These are phyloP conservation scores for Nicotiana obtusifolia DNA, from an alignment of 257 asterid species.

Conservation along the genomic window DNA sequence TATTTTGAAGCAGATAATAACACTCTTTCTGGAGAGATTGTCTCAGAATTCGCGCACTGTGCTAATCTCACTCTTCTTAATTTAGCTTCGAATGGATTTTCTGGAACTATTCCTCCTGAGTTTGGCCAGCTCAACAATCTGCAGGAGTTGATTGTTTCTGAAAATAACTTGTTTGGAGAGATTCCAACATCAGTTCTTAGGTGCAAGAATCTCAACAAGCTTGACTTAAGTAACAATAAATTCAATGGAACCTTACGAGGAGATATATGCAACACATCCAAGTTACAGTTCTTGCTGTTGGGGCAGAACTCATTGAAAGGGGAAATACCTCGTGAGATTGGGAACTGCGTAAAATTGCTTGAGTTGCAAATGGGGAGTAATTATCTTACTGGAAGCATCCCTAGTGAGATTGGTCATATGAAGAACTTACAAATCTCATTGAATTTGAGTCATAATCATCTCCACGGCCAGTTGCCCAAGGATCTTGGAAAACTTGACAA, in stretches of 20 bases:
- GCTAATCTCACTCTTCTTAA: constrained; percentile 81
- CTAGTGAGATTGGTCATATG: constrained; percentile 79
- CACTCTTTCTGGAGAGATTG: constrained; percentile 77
- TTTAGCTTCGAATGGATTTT: constrained; percentile 75
- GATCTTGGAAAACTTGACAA: constrained; percentile 89
- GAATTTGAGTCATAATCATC: constrained; percentile 80
- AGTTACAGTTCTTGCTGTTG: constrained; percentile 67
- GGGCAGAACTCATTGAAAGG: constrained; percentile 65
- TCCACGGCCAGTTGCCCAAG: constrained; percentile 70
- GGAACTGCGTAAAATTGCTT: constrained; percentile 75
- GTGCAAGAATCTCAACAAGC: constrained; percentile 75
- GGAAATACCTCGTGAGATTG: constrained; percentile 70
- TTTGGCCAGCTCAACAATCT: constrained; percentile 60
- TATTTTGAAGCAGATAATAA: constrained; percentile 90
- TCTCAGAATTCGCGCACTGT: constrained; percentile 69
- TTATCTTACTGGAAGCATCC: constrained; percentile 66
- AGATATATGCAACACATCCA: constrained; percentile 65
- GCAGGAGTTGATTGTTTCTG: constrained; percentile 82
- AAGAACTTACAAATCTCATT: constrained; percentile 82
- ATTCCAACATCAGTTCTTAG: constrained; percentile 58
- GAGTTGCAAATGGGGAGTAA: constrained; percentile 79
- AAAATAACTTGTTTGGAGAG: constrained; percentile 61
- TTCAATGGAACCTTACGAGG: constrained; percentile 66
- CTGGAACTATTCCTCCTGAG: constrained; percentile 66
- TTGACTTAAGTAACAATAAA: constrained; percentile 71